Base-by-base conservation (phyloP, 208 protist genomes). In the Naegleria fowleri region DNA sequence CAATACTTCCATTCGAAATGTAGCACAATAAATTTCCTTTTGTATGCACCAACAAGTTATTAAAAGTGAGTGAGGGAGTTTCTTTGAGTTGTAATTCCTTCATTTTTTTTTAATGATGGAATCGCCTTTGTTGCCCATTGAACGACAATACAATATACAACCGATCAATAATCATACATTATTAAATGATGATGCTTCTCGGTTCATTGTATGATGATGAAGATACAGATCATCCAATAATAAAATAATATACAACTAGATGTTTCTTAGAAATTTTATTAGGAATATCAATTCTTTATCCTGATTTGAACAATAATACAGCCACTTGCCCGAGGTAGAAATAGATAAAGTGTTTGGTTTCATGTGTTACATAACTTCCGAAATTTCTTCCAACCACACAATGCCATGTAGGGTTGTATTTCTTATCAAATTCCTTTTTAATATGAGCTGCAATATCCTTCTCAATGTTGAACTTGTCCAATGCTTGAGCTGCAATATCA, bases 371-470 rank as follows among this genome's bases (percentile, higher is more conserved):
- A 94, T 99, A 99, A 91, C 99, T 99, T 92, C 99, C 99, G 94
- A 99, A 99, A 96, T 99, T 99, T 91, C 98, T 97, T 88, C 99
- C 99, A 29, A 99, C 99, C 93, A 99, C 99, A 95, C 98, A 99
- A 95, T 99, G 99, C 98, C 98, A 99, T 29, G 98, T 99, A n/a
- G 98, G 98, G 94, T 98, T 96, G 95, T 99, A 99, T 94, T 99
- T 99, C 93, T 99, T 99, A 93, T 99, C 98, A 94, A 99, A 99
- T 91, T 99, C 98, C 96, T 99, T 99, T 96, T 99, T 99, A 93
- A 99, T 99, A 95, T 99, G 99, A 13, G 97, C 98, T 9, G 99
- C 99, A 92, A 99, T 99, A 93, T 99, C 99, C 94, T 99, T 99
- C 94, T 99, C 99, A 91, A 99, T 79, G 22, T 36, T 90, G 33